Conservation (phyloP, 495 filamentous ascomycete genomes). For the Staphylotrichum tortipilum region DNA sequence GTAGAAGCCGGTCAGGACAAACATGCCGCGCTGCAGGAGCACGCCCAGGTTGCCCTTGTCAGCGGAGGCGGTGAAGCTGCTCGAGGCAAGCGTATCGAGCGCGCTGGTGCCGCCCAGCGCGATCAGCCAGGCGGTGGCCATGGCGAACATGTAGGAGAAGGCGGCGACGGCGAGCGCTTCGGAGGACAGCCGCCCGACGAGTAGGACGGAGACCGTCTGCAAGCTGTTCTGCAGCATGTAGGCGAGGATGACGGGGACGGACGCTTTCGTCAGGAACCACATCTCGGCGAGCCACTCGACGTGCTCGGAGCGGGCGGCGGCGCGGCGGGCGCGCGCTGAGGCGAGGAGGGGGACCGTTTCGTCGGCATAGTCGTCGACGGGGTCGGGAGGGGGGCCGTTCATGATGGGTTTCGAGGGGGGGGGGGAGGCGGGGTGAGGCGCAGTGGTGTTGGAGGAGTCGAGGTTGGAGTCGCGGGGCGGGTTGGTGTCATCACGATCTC, state of each 20-base stretch:
- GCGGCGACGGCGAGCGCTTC: conserved; percentile 76
- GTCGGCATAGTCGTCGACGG: background rate
- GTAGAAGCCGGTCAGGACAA: conserved; percentile 68
- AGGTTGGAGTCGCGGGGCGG: too few species aligned
- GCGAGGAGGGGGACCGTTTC: background rate
- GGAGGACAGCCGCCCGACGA: conserved; percentile 70
- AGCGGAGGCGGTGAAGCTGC: conserved; percentile 75
- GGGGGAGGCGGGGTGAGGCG: too few species aligned
- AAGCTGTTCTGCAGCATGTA: conserved; percentile 86
- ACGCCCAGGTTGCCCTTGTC: conserved; percentile 79
- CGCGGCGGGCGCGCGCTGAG: background rate
- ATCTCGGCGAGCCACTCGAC: conserved; percentile 51
- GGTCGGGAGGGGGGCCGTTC: background rate
- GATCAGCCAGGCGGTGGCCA: conserved; percentile 85
- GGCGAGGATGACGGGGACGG: conserved; percentile 76
- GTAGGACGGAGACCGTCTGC: conserved; percentile 75
- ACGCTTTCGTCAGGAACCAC: conserved; percentile 55
- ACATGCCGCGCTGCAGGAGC: conserved; percentile 69
- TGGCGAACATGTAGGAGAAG: conserved; percentile 88
- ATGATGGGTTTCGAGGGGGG: background rate
- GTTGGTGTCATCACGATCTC: too few species aligned
- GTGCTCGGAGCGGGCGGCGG: background rate
- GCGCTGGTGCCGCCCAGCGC: conserved; percentile 88
- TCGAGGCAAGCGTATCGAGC: conserved; percentile 78
- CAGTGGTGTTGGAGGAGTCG: too few species aligned